A percentile compares a stretch with the other conserved stretches of the same genome.
Conservation (phyloP, 2,329 filamentous ascomycete species). For the Aspergillus fischeri region DNA sequence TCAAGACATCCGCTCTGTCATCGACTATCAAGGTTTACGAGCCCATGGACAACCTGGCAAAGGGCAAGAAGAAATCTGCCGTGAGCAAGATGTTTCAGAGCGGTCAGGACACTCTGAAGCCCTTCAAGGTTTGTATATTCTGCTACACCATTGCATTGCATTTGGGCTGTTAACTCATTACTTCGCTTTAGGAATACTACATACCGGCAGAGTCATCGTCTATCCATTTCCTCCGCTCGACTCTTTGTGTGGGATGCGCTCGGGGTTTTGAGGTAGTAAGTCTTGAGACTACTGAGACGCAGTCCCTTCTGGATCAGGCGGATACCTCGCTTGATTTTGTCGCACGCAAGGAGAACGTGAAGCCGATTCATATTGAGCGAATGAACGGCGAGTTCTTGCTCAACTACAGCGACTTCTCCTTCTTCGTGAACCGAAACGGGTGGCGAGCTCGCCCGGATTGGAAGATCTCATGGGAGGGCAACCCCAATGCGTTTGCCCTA, state of each 20-base stretch:
- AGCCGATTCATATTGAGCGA: conserved; percentile 94
- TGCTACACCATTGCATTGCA: background rate
- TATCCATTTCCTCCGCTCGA: conserved; percentile 95
- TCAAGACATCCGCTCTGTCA: conserved; percentile 88
- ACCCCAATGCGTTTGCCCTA: conserved; percentile 84
- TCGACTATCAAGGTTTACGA: conserved; percentile 99
- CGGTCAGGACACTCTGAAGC: conserved; percentile 90
- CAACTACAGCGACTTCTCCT: conserved; percentile 97
- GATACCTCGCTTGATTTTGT: conserved; percentile 98
- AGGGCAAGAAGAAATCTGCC: conserved; percentile 92
- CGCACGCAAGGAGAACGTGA: conserved; percentile 84
- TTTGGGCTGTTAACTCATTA: conserved; percentile 4
- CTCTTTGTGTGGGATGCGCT: conserved; percentile 92
- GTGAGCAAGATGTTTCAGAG: conserved; percentile 93
- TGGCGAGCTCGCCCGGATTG: conserved; percentile 95
- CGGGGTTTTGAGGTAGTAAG: conserved; percentile 96
- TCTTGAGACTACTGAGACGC: conserved; percentile 94
- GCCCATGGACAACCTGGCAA: conserved; percentile 89
- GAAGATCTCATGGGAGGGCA: conserved; percentile 97
- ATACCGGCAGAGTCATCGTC: conserved; percentile 98
- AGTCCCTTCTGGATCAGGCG: conserved; percentile 92
- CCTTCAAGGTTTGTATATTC: conserved; percentile 64
- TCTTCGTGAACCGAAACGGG: conserved; percentile 98
- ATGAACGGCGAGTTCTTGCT: conserved; percentile 95
- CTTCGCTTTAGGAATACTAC: conserved; percentile 72